phyloP scores from a whole-genome alignment of 345 rosid species.

The Pelargonium nanum region DNA sequence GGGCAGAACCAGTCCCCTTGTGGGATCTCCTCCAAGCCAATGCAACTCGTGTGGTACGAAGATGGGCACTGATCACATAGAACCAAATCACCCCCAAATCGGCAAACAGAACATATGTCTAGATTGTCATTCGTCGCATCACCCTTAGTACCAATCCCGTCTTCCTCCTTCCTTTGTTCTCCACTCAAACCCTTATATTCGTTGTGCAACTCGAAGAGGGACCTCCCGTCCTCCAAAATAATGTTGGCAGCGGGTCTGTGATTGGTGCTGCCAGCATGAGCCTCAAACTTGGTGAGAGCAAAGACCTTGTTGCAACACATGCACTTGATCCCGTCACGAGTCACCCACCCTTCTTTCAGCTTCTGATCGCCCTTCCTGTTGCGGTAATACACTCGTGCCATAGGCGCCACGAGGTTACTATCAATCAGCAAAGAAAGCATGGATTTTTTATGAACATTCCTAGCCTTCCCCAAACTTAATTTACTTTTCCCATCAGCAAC shows the following conservation, averaged over 20 bases:
- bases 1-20: constrained; percentile 88
- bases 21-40: constrained; percentile 59
- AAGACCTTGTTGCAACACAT: constrained; percentile 47
- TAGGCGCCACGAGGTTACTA: constrained; percentile 44
- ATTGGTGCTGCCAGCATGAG: constrained; percentile 38
- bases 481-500: constrained; percentile 24
- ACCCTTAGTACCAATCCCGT: constrained; percentile 17
- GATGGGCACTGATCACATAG: constrained; percentile 81
- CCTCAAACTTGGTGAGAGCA: constrained; percentile 38
- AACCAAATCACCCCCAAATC: constrained; percentile 62
- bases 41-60: constrained; percentile 63
- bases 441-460: constrained; percentile 23
- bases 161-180: constrained; percentile 12
- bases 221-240: constrained; percentile 65
- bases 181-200: constrained; percentile 21
- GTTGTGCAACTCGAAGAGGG: constrained; percentile 54
- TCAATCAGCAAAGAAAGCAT: constrained; percentile 70
- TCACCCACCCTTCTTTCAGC: constrained; percentile 43
- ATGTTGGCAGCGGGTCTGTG: constrained; percentile 43
- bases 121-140: constrained; percentile 37
- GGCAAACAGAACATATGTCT: constrained; percentile 59
- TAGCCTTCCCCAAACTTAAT: constrained; percentile 9
- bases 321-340: constrained; percentile 62
- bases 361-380: constrained; percentile 16
- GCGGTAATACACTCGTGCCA: constrained; percentile 40